Percentiles rank a stretch among this genome's conserved stretches.
phyloP scores from a whole-genome alignment of 495 filamentous ascomycete species.

The Neurospora pannonica region DNA sequence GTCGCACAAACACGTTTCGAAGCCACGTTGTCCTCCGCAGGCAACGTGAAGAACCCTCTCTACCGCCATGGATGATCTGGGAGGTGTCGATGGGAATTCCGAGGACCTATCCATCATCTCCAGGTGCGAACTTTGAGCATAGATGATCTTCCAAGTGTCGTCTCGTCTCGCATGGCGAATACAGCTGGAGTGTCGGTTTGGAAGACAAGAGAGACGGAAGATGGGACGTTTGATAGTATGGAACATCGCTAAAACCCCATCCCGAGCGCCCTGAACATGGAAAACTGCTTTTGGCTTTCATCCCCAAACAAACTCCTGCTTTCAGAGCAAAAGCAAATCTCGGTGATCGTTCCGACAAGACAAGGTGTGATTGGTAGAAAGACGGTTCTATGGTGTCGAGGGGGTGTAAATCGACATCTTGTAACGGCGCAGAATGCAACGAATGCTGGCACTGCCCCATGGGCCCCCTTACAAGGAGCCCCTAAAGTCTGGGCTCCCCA shows the following conservation, averaged over 20 bases:
- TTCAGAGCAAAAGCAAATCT: neutral
- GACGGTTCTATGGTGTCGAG: neutral
- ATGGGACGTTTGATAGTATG: neutral
- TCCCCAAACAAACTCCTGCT: neutral
- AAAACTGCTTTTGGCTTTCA: neutral
- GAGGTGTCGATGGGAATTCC: neutral
- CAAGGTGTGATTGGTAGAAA: neutral
- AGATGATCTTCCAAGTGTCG: neutral
- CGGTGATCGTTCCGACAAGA: neutral
- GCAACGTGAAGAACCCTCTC: neutral
- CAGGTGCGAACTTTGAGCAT: neutral
- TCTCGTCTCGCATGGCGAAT: neutral
- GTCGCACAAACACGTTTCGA: neutral
- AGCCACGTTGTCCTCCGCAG: neutral
- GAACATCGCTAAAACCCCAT: neutral
- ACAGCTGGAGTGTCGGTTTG: neutral
- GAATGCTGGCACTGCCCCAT: neutral
- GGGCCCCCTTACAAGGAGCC: neutral
- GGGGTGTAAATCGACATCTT: neutral
- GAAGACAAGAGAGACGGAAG: neutral
- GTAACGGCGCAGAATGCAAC: neutral
- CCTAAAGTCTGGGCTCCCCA: neutral
- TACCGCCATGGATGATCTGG: neutral
- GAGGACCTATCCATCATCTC: neutral
- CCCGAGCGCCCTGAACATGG: neutral